Percentiles rank a stretch among this genome's conserved stretches.
phyloP scores from a whole-genome alignment of 306 rosid species.

The Gillenia trifoliata region DNA sequence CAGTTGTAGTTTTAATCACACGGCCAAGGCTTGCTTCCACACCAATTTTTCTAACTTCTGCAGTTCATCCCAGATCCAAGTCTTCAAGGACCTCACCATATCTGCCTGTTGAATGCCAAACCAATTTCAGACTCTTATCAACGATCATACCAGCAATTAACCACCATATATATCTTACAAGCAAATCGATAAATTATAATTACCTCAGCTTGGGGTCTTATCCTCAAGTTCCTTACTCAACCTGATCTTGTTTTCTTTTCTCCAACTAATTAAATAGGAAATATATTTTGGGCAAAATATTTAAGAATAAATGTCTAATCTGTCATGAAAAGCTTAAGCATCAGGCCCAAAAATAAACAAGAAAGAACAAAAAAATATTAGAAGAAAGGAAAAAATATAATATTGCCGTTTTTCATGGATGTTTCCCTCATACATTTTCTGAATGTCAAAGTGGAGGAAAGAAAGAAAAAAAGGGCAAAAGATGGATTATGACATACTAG shows the following conservation, averaged over 20 bases:
- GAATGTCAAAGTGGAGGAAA: too few relatives aligned
- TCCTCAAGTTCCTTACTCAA: slow-evolving; percentile 33
- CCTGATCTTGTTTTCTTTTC: neutral
- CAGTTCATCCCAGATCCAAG: slow-evolving; percentile 27
- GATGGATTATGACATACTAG: neutral
- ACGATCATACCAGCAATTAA: neutral
- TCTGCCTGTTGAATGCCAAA: slow-evolving; percentile 19
- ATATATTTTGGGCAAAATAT: too few relatives aligned
- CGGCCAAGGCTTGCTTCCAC: slow-evolving; percentile 34
- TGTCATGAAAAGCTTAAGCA: neutral
- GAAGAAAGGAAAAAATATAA: too few relatives aligned
- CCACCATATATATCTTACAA: neutral
- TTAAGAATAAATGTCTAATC: too few relatives aligned
- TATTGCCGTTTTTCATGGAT: too few relatives aligned
- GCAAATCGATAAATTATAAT: neutral
- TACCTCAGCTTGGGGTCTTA: slow-evolving; percentile 32
- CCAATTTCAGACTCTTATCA: neutral
- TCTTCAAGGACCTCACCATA: slow-evolving; percentile 36
- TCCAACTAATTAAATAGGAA: slow-evolving; percentile 17
- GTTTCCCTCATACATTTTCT: too few relatives aligned
- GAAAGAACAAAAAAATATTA: neutral
- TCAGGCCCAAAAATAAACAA: neutral
- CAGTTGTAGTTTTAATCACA: slow-evolving; percentile 26
- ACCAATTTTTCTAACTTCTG: slow-evolving; percentile 25
- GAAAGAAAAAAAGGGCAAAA: neutral